These are phyloP conservation scores for Neospermospora avenae DNA, from an alignment of 2,329 filamentous ascomycete species.

Conservation along the genomic window DNA sequence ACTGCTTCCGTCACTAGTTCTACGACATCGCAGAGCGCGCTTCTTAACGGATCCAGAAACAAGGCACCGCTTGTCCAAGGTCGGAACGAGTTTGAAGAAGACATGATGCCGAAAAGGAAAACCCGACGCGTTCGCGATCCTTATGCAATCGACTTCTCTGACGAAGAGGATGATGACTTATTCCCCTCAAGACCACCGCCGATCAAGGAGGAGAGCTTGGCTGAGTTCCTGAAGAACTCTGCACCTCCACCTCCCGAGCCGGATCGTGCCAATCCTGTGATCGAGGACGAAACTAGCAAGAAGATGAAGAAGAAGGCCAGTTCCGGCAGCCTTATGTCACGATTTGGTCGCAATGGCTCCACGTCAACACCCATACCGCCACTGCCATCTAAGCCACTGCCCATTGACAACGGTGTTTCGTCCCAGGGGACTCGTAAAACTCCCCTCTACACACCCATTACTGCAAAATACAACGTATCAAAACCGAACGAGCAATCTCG, in stretches of 20 bases:
- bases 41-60: slow-evolving; percentile 47
- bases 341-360: slow-evolving; percentile 44
- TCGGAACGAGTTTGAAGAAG: slow-evolving; percentile 27
- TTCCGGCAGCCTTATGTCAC: slow-evolving; percentile 58
- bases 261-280: slow-evolving; percentile 22
- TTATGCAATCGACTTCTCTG: slow-evolving; percentile 82
- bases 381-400: slow-evolving; percentile 36
- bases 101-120: slow-evolving; percentile 65
- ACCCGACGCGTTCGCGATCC: slow-evolving; percentile 79
- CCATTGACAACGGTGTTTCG: slow-evolving; percentile 24
- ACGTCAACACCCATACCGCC: slow-evolving; percentile 35
- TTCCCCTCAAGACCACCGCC: slow-evolving; percentile 21
- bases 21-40: slow-evolving; percentile 69
- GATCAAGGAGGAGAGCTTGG: slow-evolving; percentile 59
- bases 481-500: slow-evolving; percentile 45
- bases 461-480: slow-evolving; percentile 49
- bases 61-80: slow-evolving; percentile 30
- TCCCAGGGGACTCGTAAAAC: slow-evolving; percentile 24
- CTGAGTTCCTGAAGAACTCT: slow-evolving; percentile 70
- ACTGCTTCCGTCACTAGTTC: slow-evolving; percentile 41
- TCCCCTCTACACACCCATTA: slow-evolving; percentile 32
- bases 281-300: slow-evolving; percentile 25
- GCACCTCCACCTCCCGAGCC: slow-evolving; percentile 57
- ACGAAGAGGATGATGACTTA: slow-evolving; percentile 36
- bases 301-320: slow-evolving; percentile 62